These are phyloP conservation scores for Pneumocystis canis DNA, from an alignment of 1,139 yeast genomes.

Conservation along the genomic window DNA sequence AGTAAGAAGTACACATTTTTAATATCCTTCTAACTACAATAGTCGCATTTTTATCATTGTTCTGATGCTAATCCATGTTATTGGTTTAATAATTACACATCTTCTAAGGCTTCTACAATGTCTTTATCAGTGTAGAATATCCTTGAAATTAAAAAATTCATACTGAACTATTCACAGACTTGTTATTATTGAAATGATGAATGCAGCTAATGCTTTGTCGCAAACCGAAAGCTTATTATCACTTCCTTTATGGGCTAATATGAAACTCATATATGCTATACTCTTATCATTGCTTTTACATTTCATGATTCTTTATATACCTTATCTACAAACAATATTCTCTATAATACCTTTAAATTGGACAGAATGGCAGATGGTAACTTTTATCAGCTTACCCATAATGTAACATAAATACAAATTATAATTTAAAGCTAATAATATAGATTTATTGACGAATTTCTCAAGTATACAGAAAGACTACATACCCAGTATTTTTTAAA, in stretches of 20 bases:
- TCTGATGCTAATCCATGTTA: slow-evolving; percentile 24
- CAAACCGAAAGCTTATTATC: slow-evolving; percentile 28
- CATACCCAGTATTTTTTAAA: not conserved
- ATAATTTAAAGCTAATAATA: not conserved
- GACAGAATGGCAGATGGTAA: slow-evolving; percentile 28
- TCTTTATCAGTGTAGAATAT: slow-evolving; percentile 23
- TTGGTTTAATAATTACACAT: slow-evolving; percentile 21
- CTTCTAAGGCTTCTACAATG: slow-evolving; percentile 27
- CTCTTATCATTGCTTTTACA: slow-evolving; percentile 26
- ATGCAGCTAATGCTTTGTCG: slow-evolving; percentile 29
- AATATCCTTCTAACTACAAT: not conserved
- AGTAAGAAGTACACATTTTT: not conserved
- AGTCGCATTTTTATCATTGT: slow-evolving; percentile 27
- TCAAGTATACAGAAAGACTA: not conserved
- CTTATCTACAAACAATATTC: slow-evolving; percentile 24
- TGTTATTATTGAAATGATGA: slow-evolving; percentile 31
- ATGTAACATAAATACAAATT: slow-evolving; percentile 13
- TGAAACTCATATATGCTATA: slow-evolving; percentile 27
- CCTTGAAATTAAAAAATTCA: not conserved
- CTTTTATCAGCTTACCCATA: slow-evolving; percentile 26
- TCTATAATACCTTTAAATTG: slow-evolving; percentile 24
- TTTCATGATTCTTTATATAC: slow-evolving; percentile 25
- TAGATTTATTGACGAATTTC: not conserved
- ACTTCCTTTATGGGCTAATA: slow-evolving; percentile 29
- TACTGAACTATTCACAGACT: slow-evolving; percentile 11